Evolutionary conservation across 148 eudicot genomes (phyloP), one percentile per base, ranked within the genome.

Genomic region (Selenicereus undatus): DNA sequence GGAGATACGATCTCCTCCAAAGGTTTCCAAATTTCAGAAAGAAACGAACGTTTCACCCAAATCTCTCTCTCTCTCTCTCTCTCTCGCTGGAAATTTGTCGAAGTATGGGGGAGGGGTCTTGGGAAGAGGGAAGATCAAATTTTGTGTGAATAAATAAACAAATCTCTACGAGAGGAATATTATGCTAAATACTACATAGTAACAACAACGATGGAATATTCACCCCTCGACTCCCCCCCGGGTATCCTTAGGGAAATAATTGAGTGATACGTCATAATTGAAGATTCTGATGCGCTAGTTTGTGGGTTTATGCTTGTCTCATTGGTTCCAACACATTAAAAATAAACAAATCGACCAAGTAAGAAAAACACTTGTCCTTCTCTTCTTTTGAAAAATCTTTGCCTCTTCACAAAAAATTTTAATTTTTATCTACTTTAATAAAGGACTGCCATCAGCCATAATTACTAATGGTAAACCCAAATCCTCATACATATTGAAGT

Each of bases 121-220:
- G 13, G 68, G 68, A 64, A 64, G 68, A 64, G 29, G 29, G 68
- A 64, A 64, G 68, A 64, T 64, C 68, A 64, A 64, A 64, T 64
- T 64, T 64, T 22, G 26, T 64, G 26, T 10, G 68, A 5, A 60
- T 22, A 60, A 56, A 56, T 56, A 56, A 56, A 64, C n/a, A 24
- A 22, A 64, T 64, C 27, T 64, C n/a, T 64, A 21, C 6, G 26
- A 24, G 68, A 20, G 22, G n/a, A 20, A 18, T 56, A 56, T 56
- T 14, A 16, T 17, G 62, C 18, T 17, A 6, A 56, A 16, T 56
- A 56, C 16, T 18, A 39, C 18, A 18, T 16, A 48, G 12, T 48
- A 11, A 10, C 10, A 56, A 56, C 17, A 56, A 56, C 16, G 62
- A 56, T 56, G 62, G 62, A 56, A 56, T 56, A 56, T 56, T 56